Evolutionary conservation across 257 asterid genomes (phyloP), one percentile per base, ranked within the genome.

Genomic region (Fraxinus cuspidata): DNA sequence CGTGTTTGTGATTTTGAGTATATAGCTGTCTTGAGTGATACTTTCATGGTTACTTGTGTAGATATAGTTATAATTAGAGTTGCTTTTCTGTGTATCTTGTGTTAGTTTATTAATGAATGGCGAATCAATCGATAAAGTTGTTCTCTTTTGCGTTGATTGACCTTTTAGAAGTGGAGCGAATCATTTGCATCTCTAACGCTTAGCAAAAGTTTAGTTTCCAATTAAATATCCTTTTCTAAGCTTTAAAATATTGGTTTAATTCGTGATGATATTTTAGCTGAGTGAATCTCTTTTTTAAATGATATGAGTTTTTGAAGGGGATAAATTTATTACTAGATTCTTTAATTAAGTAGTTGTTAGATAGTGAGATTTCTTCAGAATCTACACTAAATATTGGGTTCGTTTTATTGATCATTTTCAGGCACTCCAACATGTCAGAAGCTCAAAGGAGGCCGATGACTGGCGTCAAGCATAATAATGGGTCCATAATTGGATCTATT

Each of bases 371-470:
- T 67, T 47, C 56, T 25, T 60, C 2, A 25, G 74, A 42, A 21
- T 21, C 56, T 32, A 74, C 13, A 40, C 49, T 71, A n/a, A 32
- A 60, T 49, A 2, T 67, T 34, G 25, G 42, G 60, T 44, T 71
- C 23, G 37, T 73, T 27, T 68, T 70, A 82, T 66, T 72, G 42
- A 31, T 78, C 16, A 76, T 49, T 81, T 84, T 16, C 87, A 94
- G 97, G 84, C 77, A 77, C 78, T 56, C 44, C 83, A 84, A 83
- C 81, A 96, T 96, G 98, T 93, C 97, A 70, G 99, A 96, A 87
- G 90, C 97, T 79, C 98, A 85, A 84, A 93, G 98, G 92, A 91
- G 89, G 88, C 87, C 80, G 19, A 58, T 34, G 73, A 9, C 75
- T 37, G 71, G 82, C 71, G 18, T 76, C 47, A 86, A 74, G 86